Conservation (phyloP, 2,329 filamentous ascomycete genomes). For the Zymoseptoria tritici region DNA sequence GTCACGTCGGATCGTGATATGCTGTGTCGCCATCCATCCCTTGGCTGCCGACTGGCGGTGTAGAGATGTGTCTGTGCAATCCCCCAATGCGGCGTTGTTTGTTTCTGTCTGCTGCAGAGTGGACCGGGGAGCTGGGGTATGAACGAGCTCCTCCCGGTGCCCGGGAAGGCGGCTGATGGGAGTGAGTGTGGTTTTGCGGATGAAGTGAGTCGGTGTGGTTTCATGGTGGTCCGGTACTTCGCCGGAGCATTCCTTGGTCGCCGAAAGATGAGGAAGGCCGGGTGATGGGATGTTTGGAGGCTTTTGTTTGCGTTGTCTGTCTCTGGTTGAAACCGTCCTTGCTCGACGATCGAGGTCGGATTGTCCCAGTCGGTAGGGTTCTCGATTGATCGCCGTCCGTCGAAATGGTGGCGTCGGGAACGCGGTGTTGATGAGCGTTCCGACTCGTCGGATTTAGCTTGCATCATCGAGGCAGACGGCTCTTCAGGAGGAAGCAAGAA, state of each 20-base stretch:
- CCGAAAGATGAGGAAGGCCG: not conserved
- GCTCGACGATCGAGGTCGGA: too few relatives aligned
- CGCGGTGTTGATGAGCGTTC: too few relatives aligned
- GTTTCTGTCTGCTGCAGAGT: not conserved
- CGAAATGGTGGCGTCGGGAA: too few relatives aligned
- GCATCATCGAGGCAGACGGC: too few relatives aligned
- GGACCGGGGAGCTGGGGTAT: not conserved
- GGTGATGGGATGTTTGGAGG: not conserved
- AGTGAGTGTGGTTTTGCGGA: too few relatives aligned
- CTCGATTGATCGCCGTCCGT: too few relatives aligned
- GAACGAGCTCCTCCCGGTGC: not conserved
- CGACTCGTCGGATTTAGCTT: too few relatives aligned
- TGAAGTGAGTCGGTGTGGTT: not conserved
- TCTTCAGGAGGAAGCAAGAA: too few relatives aligned
- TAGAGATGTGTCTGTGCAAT: not conserved
- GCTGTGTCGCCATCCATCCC: not conserved
- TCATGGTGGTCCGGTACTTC: not conserved
- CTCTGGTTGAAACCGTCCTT: not conserved
- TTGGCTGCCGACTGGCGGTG: not conserved
- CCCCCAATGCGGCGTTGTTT: not conserved
- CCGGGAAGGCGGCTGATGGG: too few relatives aligned
- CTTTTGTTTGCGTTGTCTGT: not conserved
- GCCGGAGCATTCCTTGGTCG: not conserved
- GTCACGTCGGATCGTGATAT: not conserved
- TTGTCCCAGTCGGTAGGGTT: too few relatives aligned